Percentiles rank a stretch among this genome's conserved stretches.
phyloP scores from a whole-genome alignment of 179 eudicot genomes.

The Actinidia arguta region DNA sequence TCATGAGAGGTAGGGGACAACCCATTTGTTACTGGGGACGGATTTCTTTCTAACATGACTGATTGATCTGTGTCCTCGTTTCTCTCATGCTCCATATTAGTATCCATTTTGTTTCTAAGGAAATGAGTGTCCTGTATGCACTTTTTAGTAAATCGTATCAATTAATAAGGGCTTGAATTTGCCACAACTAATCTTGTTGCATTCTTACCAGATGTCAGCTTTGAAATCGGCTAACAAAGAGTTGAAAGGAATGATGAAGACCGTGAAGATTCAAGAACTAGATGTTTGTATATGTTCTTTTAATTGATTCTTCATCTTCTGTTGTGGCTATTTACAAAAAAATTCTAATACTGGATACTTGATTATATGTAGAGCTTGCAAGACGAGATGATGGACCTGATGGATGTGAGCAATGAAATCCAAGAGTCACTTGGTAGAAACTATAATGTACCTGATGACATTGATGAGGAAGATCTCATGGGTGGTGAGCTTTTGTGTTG shows the following conservation, averaged over 20 bases:
- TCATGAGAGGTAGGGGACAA: slow-evolving; percentile 64
- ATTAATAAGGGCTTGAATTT: background rate
- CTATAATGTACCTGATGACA: slow-evolving; percentile 91
- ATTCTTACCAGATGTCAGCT: slow-evolving; percentile 74
- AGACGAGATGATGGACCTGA: slow-evolving; percentile 98
- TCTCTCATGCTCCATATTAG: slow-evolving; percentile 5
- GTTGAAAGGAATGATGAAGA: slow-evolving; percentile 99
- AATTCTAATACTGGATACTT: background rate
- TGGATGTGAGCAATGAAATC: slow-evolving; percentile 96
- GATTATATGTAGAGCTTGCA: slow-evolving; percentile 71
- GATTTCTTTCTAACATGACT: slow-evolving; percentile 23
- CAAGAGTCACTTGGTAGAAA: slow-evolving; percentile 98
- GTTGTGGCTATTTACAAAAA: background rate
- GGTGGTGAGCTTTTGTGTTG: slow-evolving; percentile 63
- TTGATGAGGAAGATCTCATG: slow-evolving; percentile 97
- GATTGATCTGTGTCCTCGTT: slow-evolving; percentile 15
- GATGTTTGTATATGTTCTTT: slow-evolving; percentile 60
- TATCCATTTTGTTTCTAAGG: background rate
- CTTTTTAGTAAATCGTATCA: slow-evolving; percentile 6
- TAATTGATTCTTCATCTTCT: background rate
- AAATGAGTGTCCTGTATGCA: slow-evolving; percentile 12
- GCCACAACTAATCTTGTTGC: slow-evolving; percentile 16
- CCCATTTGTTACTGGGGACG: slow-evolving; percentile 29
- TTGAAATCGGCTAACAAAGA: slow-evolving; percentile 92
- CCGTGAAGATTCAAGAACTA: slow-evolving; percentile 88